phyloP scores from a whole-genome alignment of 768 basidiomycete species.

The Tricholoma flavovirens region DNA sequence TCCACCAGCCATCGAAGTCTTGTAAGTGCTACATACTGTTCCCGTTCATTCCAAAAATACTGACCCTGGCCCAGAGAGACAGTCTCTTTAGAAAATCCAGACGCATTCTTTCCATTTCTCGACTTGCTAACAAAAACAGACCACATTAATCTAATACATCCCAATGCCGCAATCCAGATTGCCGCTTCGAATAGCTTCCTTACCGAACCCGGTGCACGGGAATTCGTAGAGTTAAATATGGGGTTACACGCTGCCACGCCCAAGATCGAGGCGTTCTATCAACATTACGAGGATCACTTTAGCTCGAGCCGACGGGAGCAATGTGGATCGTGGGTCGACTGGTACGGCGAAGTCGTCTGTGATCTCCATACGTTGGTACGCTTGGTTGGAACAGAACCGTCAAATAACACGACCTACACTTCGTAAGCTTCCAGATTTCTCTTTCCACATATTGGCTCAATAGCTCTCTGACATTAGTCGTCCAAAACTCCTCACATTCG shows the following conservation, averaged over 20 bases:
- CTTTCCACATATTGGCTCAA: background rate
- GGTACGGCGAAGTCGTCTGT: constrained; percentile 74
- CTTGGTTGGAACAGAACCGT: constrained; percentile 44
- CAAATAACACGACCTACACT: constrained; percentile 33
- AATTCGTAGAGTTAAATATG: constrained; percentile 64
- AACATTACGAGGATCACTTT: constrained; percentile 50
- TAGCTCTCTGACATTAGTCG: constrained; percentile 26
- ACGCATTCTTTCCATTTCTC: constrained; percentile 73
- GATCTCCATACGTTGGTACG: constrained; percentile 53
- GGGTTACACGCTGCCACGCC: constrained; percentile 76
- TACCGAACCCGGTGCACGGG: constrained; percentile 41
- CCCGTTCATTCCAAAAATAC: background rate
- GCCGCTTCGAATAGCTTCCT: constrained; percentile 44
- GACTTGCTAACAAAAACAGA: constrained; percentile 55
- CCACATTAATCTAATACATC: constrained; percentile 28
- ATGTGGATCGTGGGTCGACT: constrained; percentile 78
- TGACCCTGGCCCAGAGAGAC: constrained; percentile 60
- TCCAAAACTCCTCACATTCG: constrained; percentile 63
- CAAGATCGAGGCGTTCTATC: constrained; percentile 78
- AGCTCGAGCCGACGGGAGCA: constrained; percentile 23
- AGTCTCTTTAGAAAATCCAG: constrained; percentile 63
- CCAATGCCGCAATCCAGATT: constrained; percentile 50
- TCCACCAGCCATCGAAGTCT: constrained; percentile 54
- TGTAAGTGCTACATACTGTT: constrained; percentile 39
- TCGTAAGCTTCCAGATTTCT: too few species aligned